These are phyloP conservation scores for Mycosphaerella arachidis DNA, from an alignment of 2,329 filamentous ascomycete species.

Conservation along the genomic window DNA sequence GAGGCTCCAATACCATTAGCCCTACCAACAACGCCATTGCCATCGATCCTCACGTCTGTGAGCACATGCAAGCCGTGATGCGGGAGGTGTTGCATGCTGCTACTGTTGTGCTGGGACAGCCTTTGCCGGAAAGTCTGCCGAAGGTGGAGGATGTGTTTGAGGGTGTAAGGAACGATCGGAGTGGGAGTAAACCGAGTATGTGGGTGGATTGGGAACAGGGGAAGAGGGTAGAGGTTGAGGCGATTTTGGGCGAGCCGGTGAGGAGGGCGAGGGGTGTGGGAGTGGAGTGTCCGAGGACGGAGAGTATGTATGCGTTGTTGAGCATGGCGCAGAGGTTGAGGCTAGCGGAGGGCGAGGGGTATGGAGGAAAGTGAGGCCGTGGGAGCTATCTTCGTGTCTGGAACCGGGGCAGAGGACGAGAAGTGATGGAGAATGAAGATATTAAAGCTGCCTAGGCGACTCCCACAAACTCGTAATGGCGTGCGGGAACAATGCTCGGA, in stretches of 20 bases:
- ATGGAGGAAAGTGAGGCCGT: not conserved
- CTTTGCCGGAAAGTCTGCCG: slow-evolving; percentile 58
- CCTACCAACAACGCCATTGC: slow-evolving; percentile 56
- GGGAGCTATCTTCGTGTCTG: too few species aligned
- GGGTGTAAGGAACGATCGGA: slow-evolving; percentile 59
- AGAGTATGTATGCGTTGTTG: slow-evolving; percentile 63
- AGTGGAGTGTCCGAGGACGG: slow-evolving; percentile 61
- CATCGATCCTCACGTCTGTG: slow-evolving; percentile 56
- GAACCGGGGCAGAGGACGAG: too few species aligned
- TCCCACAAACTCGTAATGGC: too few species aligned
- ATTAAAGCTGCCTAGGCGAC: too few species aligned
- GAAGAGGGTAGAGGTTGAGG: slow-evolving; percentile 64
- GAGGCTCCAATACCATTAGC: slow-evolving; percentile 51
- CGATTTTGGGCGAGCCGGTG: slow-evolving; percentile 67
- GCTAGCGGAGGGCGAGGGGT: not conserved
- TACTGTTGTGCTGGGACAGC: slow-evolving; percentile 58
- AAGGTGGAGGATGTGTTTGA: slow-evolving; percentile 58
- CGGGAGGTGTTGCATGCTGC: slow-evolving; percentile 63
- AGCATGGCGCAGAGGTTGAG: slow-evolving; percentile 53
- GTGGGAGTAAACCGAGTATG: slow-evolving; percentile 60
- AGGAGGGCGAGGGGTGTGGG: slow-evolving; percentile 59
- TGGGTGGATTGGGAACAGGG: slow-evolving; percentile 65
- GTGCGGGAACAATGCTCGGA: too few species aligned
- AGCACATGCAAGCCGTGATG: slow-evolving; percentile 63
- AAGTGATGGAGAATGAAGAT: too few species aligned